Evolutionary conservation across 2,329 filamentous ascomycete genomes (phyloP).

Genomic region (Alternaria arborescens): DNA sequence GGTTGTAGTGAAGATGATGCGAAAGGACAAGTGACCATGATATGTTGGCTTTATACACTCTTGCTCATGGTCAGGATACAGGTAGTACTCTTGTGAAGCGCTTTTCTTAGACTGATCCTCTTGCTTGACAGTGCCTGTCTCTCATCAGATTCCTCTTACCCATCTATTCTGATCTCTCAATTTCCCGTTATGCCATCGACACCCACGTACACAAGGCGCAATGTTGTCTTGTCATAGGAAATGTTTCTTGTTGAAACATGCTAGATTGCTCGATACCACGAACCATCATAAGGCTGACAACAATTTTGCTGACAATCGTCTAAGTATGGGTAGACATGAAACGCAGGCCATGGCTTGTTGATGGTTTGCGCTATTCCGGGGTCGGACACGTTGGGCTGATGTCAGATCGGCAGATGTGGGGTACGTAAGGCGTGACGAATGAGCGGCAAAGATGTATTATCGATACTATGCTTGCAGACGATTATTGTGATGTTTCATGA

Average conservation of each 20-base stretch:
- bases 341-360: not conserved
- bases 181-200: fast-evolving
- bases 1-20: not conserved
- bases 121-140: not conserved
- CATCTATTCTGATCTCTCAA: too few species aligned
- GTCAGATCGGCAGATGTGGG: not conserved
- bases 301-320: not conserved
- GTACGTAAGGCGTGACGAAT: not conserved
- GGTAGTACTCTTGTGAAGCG: not conserved
- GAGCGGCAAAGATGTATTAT: not conserved
- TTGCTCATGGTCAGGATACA: not conserved
- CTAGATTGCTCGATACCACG: not conserved
- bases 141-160: not conserved
- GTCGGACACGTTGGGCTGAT: not conserved
- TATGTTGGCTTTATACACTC: not conserved
- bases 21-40: not conserved
- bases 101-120: not conserved
- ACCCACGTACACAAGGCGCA: not conserved
- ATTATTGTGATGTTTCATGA: fast-evolving
- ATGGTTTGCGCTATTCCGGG: not conserved
- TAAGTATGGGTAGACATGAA: not conserved
- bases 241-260: not conserved
- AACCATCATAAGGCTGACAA: not conserved
- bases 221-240: not conserved
- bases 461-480: not conserved